phyloP scores from a whole-genome alignment of 2,329 filamentous ascomycete species.

The Bipolaris bicolor region DNA sequence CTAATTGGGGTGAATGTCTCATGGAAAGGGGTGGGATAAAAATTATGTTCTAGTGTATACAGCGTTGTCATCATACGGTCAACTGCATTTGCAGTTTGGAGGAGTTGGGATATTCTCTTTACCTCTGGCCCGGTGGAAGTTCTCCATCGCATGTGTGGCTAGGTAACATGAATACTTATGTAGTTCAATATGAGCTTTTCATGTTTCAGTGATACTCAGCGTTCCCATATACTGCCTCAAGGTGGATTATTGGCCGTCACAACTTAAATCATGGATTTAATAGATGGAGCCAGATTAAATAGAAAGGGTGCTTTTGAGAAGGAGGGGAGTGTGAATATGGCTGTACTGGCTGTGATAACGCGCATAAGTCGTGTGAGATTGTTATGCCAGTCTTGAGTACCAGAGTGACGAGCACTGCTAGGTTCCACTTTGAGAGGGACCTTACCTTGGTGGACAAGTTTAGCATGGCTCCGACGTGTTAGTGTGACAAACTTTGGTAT shows the following conservation, averaged over 20 bases:
- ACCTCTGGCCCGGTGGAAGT: slow-evolving; percentile 4
- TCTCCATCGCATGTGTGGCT: not conserved
- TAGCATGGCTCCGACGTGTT: not conserved
- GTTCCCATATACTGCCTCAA: no score
- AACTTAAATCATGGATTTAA: not conserved
- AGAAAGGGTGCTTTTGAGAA: no score
- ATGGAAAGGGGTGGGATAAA: slow-evolving; percentile 3
- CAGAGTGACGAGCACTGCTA: not conserved
- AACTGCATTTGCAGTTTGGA: slow-evolving; percentile 7
- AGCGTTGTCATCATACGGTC: slow-evolving; percentile 15
- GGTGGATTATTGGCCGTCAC: not conserved
- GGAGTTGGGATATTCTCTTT: slow-evolving; percentile 12
- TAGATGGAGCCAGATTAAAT: not conserved
- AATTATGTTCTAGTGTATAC: slow-evolving; percentile 24
- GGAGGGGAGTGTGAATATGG: no score
- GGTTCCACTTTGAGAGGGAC: not conserved
- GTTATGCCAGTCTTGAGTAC: not conserved
- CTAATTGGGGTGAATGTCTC: not conserved
- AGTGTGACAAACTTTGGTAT: not conserved
- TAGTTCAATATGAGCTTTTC: not conserved
- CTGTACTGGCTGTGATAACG: no score
- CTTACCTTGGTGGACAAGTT: not conserved
- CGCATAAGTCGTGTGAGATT: no score
- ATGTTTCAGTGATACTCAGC: not conserved
- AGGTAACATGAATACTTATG: not conserved